Percentiles rank a stretch among this genome's conserved stretches.
These are phyloP conservation scores for Rosa lucieae DNA, from an alignment of 306 rosid genomes.

Conservation along the genomic window DNA sequence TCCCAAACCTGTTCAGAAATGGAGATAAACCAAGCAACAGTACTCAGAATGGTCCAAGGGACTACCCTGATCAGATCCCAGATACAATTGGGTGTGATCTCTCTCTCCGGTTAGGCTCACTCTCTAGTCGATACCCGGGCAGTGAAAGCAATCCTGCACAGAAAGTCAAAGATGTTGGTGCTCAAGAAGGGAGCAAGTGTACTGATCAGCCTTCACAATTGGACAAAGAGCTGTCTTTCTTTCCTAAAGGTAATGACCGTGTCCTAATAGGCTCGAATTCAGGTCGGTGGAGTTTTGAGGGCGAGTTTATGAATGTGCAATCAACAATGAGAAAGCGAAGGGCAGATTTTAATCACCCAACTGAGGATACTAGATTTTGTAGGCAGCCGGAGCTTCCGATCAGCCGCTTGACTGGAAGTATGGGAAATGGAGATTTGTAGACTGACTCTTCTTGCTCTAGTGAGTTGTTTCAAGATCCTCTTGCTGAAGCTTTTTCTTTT, in stretches of 20 bases:
- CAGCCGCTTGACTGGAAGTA: conserved; percentile 14
- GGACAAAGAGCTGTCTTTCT: conserved; percentile 17
- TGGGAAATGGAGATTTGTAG: conserved; percentile 41
- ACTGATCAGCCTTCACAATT: conserved; percentile 8
- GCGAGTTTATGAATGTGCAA: conserved; percentile 17
- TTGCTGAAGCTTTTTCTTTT: background rate
- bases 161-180: conserved; percentile 23
- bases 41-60: conserved; percentile 17
- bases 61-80: conserved; percentile 16
- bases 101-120: conserved; percentile 60
- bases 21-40: conserved; percentile 25
- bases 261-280: conserved; percentile 16
- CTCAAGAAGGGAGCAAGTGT: conserved; percentile 13
- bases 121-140: conserved; percentile 25
- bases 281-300: conserved; percentile 15
- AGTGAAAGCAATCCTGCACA: conserved; percentile 20
- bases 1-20: conserved; percentile 3
- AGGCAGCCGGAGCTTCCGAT: conserved; percentile 38
- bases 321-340: conserved; percentile 39
- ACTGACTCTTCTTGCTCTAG: conserved; percentile 13
- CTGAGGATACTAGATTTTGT: conserved; percentile 25
- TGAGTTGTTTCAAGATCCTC: conserved; percentile 20
- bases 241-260: conserved; percentile 19
- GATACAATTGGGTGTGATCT: conserved; percentile 51
- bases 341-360: conserved; percentile 27